Evolutionary conservation across 352 stramenopile species (phyloP).

Genomic region (Phytophthora brassicae): DNA sequence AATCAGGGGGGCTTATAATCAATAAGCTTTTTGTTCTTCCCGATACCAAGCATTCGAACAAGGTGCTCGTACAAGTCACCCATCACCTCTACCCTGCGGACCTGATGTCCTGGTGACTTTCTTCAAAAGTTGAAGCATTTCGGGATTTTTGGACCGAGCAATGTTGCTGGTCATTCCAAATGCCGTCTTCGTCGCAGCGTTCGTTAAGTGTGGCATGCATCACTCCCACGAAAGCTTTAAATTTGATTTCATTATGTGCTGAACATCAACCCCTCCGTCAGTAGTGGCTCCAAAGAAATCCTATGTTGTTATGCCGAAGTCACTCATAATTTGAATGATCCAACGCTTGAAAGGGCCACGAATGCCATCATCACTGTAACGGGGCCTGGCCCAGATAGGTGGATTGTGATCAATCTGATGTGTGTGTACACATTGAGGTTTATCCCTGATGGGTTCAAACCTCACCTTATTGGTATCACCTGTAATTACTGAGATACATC

Average conservation of each 20-base stretch:
- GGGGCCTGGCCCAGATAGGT: too few species aligned
- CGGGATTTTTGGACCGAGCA: neutral
- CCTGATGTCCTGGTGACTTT: too few species aligned
- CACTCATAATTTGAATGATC: neutral
- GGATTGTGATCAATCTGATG: too few species aligned
- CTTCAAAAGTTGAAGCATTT: constrained; percentile 1
- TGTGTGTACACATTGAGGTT: too few species aligned
- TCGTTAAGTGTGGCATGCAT: neutral
- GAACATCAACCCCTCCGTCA: neutral
- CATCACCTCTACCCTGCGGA: neutral
- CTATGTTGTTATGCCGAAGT: neutral
- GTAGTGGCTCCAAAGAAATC: constrained; percentile 4
- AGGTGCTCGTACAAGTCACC: constrained; percentile 1
- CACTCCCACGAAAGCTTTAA: neutral
- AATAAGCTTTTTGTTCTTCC: constrained; percentile 5
- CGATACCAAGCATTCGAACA: neutral
- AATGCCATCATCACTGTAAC: neutral
- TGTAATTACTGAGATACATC: too few species aligned
- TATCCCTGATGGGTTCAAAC: too few species aligned
- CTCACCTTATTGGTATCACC: too few species aligned
- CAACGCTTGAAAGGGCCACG: neutral
- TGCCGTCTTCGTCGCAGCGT: constrained; percentile 1
- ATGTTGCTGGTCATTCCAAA: constrained; percentile 1
- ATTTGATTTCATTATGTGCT: constrained; percentile 2
- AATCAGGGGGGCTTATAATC: constrained; percentile 7